Evolutionary conservation across 192 early-diverging fungal species (phyloP).

Genomic region (Helicostylum pulchrum): DNA sequence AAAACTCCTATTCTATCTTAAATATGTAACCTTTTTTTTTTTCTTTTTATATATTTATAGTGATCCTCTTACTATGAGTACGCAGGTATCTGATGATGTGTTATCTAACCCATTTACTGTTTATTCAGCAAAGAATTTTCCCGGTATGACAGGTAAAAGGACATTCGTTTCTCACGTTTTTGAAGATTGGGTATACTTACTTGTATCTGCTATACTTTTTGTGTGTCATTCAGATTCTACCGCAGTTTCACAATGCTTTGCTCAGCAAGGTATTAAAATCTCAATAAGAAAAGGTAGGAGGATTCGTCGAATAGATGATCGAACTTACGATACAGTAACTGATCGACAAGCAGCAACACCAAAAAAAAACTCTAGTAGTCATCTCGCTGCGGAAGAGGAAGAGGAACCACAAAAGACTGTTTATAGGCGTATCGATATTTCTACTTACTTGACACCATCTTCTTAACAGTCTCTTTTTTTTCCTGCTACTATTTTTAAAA

Average conservation of each 20-base stretch:
- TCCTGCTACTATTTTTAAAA: too few relatives aligned
- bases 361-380: too few relatives aligned
- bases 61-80: constrained; percentile 21
- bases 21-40: too few relatives aligned
- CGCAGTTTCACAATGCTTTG: constrained; percentile 16
- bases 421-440: constrained; percentile 16
- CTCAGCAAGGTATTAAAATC: constrained; percentile 23
- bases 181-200: too few relatives aligned
- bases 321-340: background rate
- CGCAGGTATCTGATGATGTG: constrained; percentile 15
- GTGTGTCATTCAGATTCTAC: constrained; percentile 13
- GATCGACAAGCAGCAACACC: background rate
- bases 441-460: background rate
- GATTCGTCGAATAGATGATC: background rate
- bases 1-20: background rate
- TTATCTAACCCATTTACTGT: constrained; percentile 33
- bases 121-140: constrained; percentile 37
- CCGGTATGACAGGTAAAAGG: constrained; percentile 39
- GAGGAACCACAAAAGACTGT: background rate
- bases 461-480: too few relatives aligned
- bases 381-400: background rate
- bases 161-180: too few relatives aligned
- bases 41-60: constrained; percentile 6
- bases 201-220: background rate
- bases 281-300: constrained; percentile 15